phyloP scores from a whole-genome alignment of 495 filamentous ascomycete species.

The Articulospora tetracladia region DNA sequence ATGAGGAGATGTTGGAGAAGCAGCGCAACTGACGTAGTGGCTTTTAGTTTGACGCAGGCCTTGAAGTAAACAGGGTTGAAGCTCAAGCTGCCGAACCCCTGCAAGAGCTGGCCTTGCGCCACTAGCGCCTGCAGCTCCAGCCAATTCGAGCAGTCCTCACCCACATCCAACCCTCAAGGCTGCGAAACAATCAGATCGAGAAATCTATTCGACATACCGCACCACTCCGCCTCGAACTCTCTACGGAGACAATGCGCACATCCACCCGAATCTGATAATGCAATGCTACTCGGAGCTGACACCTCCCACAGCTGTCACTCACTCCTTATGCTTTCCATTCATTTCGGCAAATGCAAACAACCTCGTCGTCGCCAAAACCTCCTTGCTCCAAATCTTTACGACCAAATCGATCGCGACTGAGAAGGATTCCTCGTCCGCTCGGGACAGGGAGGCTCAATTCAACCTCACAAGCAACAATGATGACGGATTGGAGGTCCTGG shows the following conservation, averaged over 20 bases:
- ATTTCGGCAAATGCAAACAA: constrained; percentile 71
- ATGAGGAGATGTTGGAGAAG: not conserved
- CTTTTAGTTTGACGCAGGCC: constrained; percentile 15
- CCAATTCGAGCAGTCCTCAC: not conserved
- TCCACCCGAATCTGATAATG: constrained; percentile 32
- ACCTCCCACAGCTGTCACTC: constrained; percentile 87
- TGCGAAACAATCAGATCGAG: not conserved
- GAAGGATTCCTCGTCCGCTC: constrained; percentile 33
- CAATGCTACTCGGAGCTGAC: constrained; percentile 85
- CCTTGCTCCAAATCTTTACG: constrained; percentile 83
- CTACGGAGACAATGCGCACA: not conserved
- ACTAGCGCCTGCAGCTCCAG: not conserved
- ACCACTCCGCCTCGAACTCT: not conserved
- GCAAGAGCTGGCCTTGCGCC: not conserved
- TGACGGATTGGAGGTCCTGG: constrained; percentile 58
- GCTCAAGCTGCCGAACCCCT: not conserved
- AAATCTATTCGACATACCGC: not conserved
- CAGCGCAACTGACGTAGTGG: not conserved
- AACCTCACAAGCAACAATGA: constrained; percentile 48
- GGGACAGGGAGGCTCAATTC: constrained; percentile 9
- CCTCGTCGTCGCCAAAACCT: constrained; percentile 83
- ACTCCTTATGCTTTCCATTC: constrained; percentile 79
- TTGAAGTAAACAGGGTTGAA: constrained; percentile 17
- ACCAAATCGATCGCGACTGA: constrained; percentile 52
- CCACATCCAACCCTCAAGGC: not conserved